Percentiles rank a stretch among this genome's conserved stretches.
Conservation (phyloP, 352 stramenopile genomes). For the Globisporangium sylvaticum region DNA sequence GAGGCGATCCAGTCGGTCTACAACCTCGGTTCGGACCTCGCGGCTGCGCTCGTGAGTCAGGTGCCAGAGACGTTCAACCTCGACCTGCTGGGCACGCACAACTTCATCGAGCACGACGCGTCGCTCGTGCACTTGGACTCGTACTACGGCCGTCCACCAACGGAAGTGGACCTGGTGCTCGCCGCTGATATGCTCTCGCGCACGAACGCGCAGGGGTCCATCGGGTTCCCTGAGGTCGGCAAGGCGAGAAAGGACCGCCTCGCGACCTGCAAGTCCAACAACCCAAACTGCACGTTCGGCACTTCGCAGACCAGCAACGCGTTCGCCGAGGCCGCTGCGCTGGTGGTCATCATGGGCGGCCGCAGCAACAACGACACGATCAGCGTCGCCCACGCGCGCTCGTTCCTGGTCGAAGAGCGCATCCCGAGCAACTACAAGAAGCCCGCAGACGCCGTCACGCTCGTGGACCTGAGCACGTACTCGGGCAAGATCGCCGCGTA, state of each 20-base stretch:
- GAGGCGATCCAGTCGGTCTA: constrained; percentile 17
- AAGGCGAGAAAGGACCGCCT: constrained; percentile 31
- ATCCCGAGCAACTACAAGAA: constrained; percentile 31
- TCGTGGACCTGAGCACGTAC: constrained; percentile 21
- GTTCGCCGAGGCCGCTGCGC: constrained; percentile 31
- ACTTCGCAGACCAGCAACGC: constrained; percentile 25
- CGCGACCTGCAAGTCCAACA: constrained; percentile 23
- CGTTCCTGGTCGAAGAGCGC: constrained; percentile 32
- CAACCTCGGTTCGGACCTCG: constrained; percentile 16
- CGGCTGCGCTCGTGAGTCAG: constrained; percentile 6
- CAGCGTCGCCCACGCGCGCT: constrained; percentile 22
- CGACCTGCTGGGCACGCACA: constrained; percentile 28
- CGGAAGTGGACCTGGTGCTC: constrained; percentile 27
- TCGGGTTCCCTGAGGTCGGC: constrained; percentile 31
- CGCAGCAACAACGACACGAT: constrained; percentile 30
- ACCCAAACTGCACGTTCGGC: constrained; percentile 36
- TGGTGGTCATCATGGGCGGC: constrained; percentile 30
- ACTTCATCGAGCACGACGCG: constrained; percentile 37
- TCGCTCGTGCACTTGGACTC: constrained; percentile 51
- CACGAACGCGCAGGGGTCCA: constrained; percentile 13
- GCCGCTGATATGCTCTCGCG: constrained; percentile 27
- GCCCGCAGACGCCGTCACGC: constrained; percentile 17
- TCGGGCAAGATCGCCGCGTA: constrained; percentile 23
- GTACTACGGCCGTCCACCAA: constrained; percentile 34
- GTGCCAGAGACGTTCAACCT: constrained; percentile 14